phyloP scores from a whole-genome alignment of 2,329 filamentous ascomycete genomes.

The Ascochyta pisi region DNA sequence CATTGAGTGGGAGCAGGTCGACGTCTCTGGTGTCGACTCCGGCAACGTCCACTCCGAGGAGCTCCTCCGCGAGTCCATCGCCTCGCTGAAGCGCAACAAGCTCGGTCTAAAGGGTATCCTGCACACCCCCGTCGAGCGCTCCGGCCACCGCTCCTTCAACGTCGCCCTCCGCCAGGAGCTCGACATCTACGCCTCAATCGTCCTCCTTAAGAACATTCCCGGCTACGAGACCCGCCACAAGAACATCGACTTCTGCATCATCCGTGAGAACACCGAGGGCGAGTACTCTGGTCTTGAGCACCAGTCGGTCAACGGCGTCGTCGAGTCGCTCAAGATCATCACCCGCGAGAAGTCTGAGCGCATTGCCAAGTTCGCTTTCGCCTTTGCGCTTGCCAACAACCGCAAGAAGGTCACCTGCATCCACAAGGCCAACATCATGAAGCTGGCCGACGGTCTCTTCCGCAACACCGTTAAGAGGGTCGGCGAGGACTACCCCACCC shows the following conservation, averaged over 20 bases:
- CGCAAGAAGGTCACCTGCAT: constrained; percentile 99
- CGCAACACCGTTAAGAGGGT: constrained; percentile 94
- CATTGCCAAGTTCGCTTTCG: constrained; percentile 98
- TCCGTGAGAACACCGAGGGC: constrained; percentile 99
- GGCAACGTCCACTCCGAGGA: constrained; percentile 89
- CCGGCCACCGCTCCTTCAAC: constrained; percentile 99
- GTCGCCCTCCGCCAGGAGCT: constrained; percentile 98
- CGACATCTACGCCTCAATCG: constrained; percentile 98
- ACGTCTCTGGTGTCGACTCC: constrained; percentile 88
- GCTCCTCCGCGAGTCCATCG: constrained; percentile 93
- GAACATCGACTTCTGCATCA: constrained; percentile 97
- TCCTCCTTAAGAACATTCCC: constrained; percentile 99
- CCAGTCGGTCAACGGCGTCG: constrained; percentile 93
- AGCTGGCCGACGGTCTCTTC: constrained; percentile 98
- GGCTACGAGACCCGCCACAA: constrained; percentile 98
- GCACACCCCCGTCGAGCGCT: constrained; percentile 95
- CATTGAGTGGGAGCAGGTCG: constrained; percentile 98
- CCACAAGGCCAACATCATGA: constrained; percentile 99
- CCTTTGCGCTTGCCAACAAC: constrained; percentile 97
- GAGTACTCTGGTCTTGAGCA: constrained; percentile 99
- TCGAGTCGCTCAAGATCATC: constrained; percentile 99
- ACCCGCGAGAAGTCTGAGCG: constrained; percentile 98
- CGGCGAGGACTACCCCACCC: constrained; percentile 91
- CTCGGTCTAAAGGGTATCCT: constrained; percentile 98
- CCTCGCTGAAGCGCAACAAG: constrained; percentile 97